These are phyloP conservation scores for Xerocomus brunneocitrinus DNA, from an alignment of 768 basidiomycete species.

Conservation along the genomic window DNA sequence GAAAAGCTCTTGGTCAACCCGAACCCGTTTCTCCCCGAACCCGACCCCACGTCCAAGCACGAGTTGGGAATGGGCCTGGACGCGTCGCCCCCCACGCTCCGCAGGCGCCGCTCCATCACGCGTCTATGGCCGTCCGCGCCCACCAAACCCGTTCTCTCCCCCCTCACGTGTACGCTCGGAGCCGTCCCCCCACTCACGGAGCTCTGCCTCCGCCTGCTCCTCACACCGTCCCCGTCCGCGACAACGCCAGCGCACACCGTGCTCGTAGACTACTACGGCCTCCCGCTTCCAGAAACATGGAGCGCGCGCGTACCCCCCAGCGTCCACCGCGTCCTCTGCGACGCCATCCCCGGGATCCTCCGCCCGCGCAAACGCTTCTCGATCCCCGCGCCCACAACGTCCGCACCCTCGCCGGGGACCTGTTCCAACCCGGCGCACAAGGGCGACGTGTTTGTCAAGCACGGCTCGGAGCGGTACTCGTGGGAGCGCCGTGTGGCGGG, in stretches of 20 bases:
- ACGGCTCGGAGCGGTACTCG: slow-evolving; percentile 57
- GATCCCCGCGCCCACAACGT: background rate
- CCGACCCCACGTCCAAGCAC: too few relatives aligned
- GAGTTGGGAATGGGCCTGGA: too few relatives aligned
- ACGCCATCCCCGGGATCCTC: slow-evolving; percentile 28
- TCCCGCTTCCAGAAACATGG: slow-evolving; percentile 31
- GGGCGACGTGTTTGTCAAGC: slow-evolving; percentile 44
- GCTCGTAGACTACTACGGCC: slow-evolving; percentile 23
- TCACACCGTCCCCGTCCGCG: slow-evolving; percentile 21
- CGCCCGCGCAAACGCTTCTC: slow-evolving; percentile 17
- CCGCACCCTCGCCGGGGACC: background rate
- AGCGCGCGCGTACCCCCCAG: slow-evolving; percentile 21
- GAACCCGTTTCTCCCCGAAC: slow-evolving; percentile 50
- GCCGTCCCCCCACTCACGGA: slow-evolving; percentile 33
- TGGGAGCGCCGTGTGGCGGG: slow-evolving; percentile 60
- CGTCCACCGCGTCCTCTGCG: slow-evolving; percentile 24
- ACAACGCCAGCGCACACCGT: slow-evolving; percentile 3
- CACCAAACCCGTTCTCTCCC: slow-evolving; percentile 8
- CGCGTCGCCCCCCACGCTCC: slow-evolving; percentile 2
- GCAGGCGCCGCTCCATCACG: too few relatives aligned
- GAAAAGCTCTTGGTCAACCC: slow-evolving; percentile 44
- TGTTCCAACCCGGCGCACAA: slow-evolving; percentile 41
- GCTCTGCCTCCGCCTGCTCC: slow-evolving; percentile 34
- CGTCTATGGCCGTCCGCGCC: too few relatives aligned
- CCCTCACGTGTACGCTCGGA: slow-evolving; percentile 17